These are phyloP conservation scores for Leishmania martiniquensis DNA, from an alignment of 208 protist species.

Conservation along the genomic window DNA sequence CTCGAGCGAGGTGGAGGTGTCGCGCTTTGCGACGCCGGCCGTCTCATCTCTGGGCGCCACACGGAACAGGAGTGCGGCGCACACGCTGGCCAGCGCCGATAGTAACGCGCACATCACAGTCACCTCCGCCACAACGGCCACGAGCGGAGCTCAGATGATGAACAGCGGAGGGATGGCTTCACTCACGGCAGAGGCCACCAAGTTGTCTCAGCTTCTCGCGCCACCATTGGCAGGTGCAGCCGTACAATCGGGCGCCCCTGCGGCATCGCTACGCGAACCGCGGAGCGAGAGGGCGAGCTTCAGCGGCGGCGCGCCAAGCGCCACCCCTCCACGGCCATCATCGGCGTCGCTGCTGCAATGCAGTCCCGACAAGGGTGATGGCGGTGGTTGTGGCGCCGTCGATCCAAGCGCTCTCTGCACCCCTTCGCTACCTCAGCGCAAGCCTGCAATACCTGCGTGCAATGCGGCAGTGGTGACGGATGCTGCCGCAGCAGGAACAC, in stretches of 20 bases:
- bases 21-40: slow-evolving; percentile 25
- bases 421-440: background rate
- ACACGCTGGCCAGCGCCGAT: background rate
- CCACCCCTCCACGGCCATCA: background rate
- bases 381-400: background rate
- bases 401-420: no score
- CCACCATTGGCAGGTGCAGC: background rate
- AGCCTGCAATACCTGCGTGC: background rate
- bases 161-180: background rate
- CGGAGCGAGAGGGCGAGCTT: background rate
- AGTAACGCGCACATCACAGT: background rate
- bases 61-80: background rate
- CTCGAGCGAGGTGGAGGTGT: slow-evolving; percentile 36
- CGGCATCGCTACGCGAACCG: background rate
- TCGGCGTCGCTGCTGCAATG: background rate
- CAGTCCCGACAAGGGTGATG: no score
- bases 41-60: slow-evolving; percentile 15
- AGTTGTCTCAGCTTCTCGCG: background rate
- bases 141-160: background rate
- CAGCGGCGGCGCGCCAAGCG: background rate
- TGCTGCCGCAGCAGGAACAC: background rate
- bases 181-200: background rate
- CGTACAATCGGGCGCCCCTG: background rate
- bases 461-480: background rate
- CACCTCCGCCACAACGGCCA: background rate